phyloP scores from a whole-genome alignment of 371 early-diverging fungal species.

The Lichtheimia hyalospora region DNA sequence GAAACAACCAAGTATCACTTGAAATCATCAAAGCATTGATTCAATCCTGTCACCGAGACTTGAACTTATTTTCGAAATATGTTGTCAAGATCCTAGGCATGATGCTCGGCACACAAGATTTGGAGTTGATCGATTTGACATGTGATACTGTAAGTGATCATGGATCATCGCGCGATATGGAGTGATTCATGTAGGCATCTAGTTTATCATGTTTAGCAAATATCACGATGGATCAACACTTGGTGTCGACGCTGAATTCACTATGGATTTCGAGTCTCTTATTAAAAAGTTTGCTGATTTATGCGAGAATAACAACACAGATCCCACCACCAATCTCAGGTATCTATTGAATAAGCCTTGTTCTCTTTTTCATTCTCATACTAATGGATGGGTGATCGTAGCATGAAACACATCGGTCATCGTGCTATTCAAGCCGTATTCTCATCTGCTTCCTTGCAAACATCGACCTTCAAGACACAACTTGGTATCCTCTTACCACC shows the following conservation, averaged over 20 bases:
- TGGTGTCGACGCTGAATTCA: slow-evolving; percentile 66
- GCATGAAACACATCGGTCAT: slow-evolving; percentile 52
- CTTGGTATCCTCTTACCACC: slow-evolving; percentile 58
- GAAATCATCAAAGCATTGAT: slow-evolving; percentile 76
- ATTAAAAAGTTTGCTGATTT: slow-evolving; percentile 60
- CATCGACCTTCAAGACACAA: slow-evolving; percentile 55
- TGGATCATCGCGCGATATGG: no score
- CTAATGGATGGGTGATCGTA: slow-evolving; percentile 1
- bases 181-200: no score
- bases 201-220: slow-evolving; percentile 73
- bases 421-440: slow-evolving; percentile 53
- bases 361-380: no score
- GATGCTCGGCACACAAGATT: slow-evolving; percentile 50
- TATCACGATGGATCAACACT: slow-evolving; percentile 68
- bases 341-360: neutral
- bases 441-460: slow-evolving; percentile 55
- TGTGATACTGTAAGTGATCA: slow-evolving; percentile 50
- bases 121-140: slow-evolving; percentile 50
- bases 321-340: slow-evolving; percentile 8
- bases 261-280: slow-evolving; percentile 45
- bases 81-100: slow-evolving; percentile 56
- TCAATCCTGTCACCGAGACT: slow-evolving; percentile 70
- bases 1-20: slow-evolving; percentile 55
- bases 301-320: slow-evolving; percentile 38
- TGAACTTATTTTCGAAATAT: slow-evolving; percentile 82